These are phyloP conservation scores for Hymenoscyphus linearis DNA, from an alignment of 2,329 filamentous ascomycete species.

Conservation along the genomic window DNA sequence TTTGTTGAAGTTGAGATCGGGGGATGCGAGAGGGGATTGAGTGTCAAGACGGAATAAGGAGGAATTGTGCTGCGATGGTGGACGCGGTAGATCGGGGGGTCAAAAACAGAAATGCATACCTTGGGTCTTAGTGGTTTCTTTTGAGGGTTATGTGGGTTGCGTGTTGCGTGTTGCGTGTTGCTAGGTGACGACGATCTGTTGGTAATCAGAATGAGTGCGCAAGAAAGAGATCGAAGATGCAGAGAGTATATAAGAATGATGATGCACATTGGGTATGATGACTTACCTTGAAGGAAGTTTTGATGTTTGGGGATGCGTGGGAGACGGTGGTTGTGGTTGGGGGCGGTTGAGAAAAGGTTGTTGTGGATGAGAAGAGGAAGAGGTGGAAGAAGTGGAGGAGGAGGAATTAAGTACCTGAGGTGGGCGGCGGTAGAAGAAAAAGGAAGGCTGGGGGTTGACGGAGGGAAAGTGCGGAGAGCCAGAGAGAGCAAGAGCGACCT, in stretches of 20 bases:
- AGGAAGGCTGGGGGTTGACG: neutral
- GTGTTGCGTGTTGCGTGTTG: no score
- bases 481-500: neutral
- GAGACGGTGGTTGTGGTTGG: neutral
- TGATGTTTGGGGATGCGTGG: neutral
- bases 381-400: neutral
- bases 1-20: neutral
- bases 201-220: neutral
- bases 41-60: neutral
- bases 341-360: neutral
- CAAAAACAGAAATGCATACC: neutral
- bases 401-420: neutral
- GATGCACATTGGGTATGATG: neutral
- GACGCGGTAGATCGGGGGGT: neutral
- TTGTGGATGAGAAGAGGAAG: neutral
- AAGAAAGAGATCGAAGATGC: neutral
- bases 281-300: neutral
- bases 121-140: neutral
- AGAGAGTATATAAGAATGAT: neutral
- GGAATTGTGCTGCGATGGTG: neutral
- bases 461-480: neutral
- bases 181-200: neutral
- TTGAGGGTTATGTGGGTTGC: neutral
- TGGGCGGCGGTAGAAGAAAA: neutral
- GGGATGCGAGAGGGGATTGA: neutral